phyloP scores from a whole-genome alignment of 257 asterid genomes.

The Verbena officinalis region DNA sequence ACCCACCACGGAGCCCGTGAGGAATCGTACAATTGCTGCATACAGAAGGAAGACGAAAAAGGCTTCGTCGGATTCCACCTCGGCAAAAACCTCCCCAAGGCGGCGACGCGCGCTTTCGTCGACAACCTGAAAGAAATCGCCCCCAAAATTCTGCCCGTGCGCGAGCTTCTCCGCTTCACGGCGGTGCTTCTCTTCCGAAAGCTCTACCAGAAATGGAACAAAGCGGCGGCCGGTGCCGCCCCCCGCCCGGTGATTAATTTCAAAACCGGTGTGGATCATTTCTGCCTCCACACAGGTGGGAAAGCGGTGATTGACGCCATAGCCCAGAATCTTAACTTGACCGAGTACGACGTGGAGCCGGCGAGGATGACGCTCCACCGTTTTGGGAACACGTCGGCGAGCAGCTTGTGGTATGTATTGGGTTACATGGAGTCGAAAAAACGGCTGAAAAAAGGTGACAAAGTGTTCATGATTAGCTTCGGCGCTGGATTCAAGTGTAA shows the following conservation, averaged over 20 bases:
- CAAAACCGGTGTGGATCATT: constrained; percentile 78
- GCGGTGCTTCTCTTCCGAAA: constrained; percentile 26
- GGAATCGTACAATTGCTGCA: constrained; percentile 69
- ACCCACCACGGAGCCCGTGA: constrained; percentile 79
- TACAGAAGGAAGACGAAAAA: constrained; percentile 64
- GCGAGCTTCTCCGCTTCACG: constrained; percentile 62
- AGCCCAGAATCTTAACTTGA: constrained; percentile 48
- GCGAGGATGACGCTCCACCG: constrained; percentile 96
- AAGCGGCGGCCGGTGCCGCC: constrained; percentile 27
- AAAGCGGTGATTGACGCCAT: constrained; percentile 90
- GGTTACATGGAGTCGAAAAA: constrained; percentile 87
- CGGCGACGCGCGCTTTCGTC: constrained; percentile 80
- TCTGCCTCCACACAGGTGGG: constrained; percentile 93
- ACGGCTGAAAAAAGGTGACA: constrained; percentile 76
- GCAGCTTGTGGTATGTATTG: constrained; percentile 89
- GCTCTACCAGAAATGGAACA: constrained; percentile 29
- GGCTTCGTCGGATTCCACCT: constrained; percentile 71
- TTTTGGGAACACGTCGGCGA: constrained; percentile 92
- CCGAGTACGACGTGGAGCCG: constrained; percentile 81
- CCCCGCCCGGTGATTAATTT: constrained; percentile 65
- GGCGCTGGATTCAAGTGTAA: constrained; percentile 98
- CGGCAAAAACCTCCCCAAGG: constrained; percentile 70
- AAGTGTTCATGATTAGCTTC: constrained; percentile 77
- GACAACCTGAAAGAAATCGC: constrained; percentile 72
- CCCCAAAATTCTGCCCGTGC: constrained; percentile 60